Conservation (phyloP, 2,329 filamentous ascomycete genomes). For the Penicillium aurantiogriseum region DNA sequence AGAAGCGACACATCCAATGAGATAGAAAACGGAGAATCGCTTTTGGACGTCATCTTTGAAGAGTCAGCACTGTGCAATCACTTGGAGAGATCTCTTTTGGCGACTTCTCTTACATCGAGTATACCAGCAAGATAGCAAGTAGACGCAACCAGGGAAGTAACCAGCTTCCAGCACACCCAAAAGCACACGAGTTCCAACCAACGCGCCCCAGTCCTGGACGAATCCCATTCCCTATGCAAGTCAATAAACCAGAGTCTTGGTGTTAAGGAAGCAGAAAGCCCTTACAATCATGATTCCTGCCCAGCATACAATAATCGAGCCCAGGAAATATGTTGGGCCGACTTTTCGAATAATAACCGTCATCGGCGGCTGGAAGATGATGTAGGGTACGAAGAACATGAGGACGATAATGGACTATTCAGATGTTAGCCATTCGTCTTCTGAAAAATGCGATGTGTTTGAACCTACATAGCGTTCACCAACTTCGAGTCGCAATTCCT, state of each 20-base stretch:
- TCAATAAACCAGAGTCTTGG: neutral
- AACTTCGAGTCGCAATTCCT: conserved; percentile 14
- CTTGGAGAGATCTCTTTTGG: no score
- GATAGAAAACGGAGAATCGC: conserved; percentile 48
- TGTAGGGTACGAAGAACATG: conserved; percentile 36
- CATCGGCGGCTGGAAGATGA: conserved; percentile 33
- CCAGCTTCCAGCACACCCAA: conserved; percentile 42
- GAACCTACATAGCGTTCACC: conserved; percentile 22
- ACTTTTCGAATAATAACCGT: conserved; percentile 33
- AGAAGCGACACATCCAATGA: conserved; percentile 49
- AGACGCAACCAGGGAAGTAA: conserved; percentile 70
- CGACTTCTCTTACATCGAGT: conserved; percentile 41
- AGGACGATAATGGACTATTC: conserved; percentile 32
- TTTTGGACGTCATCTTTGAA: conserved; percentile 32
- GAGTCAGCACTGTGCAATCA: conserved; percentile 1
- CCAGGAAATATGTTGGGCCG: conserved; percentile 30
- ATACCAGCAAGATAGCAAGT: conserved; percentile 73
- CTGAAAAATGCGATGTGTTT: neutral
- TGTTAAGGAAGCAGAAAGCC: neutral
- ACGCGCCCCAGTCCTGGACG: conserved; percentile 28
- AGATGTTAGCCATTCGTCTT: neutral
- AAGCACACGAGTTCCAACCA: conserved; percentile 28
- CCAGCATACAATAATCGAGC: conserved; percentile 31
- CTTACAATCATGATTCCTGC: conserved; percentile 30
- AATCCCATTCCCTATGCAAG: conserved; percentile 30